Conservation (phyloP, 176 grass and related monocot species). For the Musa acuminata region DNA sequence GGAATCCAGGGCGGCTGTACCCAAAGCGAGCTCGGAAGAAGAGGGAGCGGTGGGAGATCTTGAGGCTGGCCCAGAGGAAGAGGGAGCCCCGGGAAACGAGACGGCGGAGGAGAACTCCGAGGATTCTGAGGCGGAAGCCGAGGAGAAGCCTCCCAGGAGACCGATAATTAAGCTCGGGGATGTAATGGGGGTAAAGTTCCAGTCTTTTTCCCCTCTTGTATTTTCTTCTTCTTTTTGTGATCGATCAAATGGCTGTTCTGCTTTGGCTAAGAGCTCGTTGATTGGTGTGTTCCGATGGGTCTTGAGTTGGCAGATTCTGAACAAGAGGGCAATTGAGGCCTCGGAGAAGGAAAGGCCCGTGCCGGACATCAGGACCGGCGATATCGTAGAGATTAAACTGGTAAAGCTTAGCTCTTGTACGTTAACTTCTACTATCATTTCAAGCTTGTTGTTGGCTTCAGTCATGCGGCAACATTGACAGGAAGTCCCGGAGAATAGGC, state of each 20-base stretch:
- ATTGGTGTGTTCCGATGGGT: constrained; percentile 11
- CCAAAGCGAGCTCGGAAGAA: constrained; percentile 32
- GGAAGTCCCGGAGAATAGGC: constrained; percentile 80
- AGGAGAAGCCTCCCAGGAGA: constrained; percentile 38
- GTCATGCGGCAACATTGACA: constrained; percentile 19
- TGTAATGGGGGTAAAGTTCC: constrained; percentile 69
- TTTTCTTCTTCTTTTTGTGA: background rate
- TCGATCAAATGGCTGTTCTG: constrained; percentile 2
- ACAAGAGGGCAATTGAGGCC: constrained; percentile 76
- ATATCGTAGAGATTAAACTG: constrained; percentile 91
- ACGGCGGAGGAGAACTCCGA: background rate
- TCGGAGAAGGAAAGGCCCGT: constrained; percentile 69
- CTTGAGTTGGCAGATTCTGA: constrained; percentile 54
- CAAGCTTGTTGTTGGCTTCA: constrained; percentile 10
- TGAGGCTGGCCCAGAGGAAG: constrained; percentile 24
- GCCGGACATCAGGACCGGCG: constrained; percentile 77
- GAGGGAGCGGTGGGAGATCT: constrained; percentile 11
- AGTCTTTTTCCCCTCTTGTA: background rate
- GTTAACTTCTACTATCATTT: constrained; percentile 8
- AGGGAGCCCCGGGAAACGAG: constrained; percentile 4
- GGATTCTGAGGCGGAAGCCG: constrained; percentile 15
- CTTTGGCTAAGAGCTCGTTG: background rate
- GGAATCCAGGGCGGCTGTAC: constrained; percentile 16
- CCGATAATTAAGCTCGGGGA: constrained; percentile 68
- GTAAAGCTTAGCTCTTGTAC: constrained; percentile 27